Conservation (phyloP, 805 yeast genomes). For the Metschnikowia shivogae region DNA sequence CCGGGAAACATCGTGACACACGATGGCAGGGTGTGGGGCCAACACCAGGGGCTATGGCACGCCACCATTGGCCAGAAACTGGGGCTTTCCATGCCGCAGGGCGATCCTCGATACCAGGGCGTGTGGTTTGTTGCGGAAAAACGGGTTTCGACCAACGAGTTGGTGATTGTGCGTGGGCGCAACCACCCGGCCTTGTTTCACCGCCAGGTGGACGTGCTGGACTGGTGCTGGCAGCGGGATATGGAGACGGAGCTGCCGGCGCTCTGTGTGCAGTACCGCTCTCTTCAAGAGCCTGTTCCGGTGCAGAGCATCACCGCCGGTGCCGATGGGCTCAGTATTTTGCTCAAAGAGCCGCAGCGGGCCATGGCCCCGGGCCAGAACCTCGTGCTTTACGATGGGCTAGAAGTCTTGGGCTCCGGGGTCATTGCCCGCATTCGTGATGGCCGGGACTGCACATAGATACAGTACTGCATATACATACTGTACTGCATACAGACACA, state of each 20-base stretch:
- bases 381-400: slow-evolving; percentile 65
- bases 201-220: slow-evolving; percentile 36
- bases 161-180: slow-evolving; percentile 73
- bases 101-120: slow-evolving; percentile 69
- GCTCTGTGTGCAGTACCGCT: slow-evolving; percentile 61
- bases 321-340: slow-evolving; percentile 14
- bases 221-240: slow-evolving; percentile 48
- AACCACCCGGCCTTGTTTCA: slow-evolving; percentile 54
- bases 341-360: slow-evolving; percentile 44
- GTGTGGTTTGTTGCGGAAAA: slow-evolving; percentile 86
- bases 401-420: slow-evolving; percentile 52
- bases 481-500: no score
- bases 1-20: slow-evolving; percentile 81
- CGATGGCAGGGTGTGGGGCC: slow-evolving; percentile 73
- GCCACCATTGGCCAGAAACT: slow-evolving; percentile 92
- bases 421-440: slow-evolving; percentile 3
- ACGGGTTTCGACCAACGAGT: slow-evolving; percentile 55
- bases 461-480: no score
- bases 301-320: slow-evolving; percentile 24
- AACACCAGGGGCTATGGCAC: slow-evolving; percentile 85
- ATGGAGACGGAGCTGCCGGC: slow-evolving; percentile 1
- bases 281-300: slow-evolving; percentile 58
- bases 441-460: no score
- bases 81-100: slow-evolving; percentile 84
- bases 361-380: slow-evolving; percentile 92